Base-by-base conservation (phyloP, 2,329 filamentous ascomycete species). In the Xylariaceae sp. region DNA sequence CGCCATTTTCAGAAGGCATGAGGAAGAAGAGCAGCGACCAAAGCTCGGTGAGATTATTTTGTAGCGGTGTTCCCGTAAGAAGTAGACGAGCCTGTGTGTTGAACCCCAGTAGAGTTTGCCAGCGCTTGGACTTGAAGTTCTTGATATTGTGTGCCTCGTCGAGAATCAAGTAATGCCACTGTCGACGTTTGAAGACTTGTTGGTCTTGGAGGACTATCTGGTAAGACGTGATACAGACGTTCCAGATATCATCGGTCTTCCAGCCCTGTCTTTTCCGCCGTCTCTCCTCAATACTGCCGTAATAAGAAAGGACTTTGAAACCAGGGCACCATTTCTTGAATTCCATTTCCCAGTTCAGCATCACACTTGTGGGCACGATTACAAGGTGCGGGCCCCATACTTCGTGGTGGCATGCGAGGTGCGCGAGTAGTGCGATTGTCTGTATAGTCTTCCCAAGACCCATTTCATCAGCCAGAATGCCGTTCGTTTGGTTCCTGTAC, bases 61-160 rank as follows among this genome's bases (percentile, higher is more conserved):
- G 93, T 18, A 98, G 73, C 2, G 94, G 93, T 1, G 93, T 98
- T 43, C 93, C 93, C 0, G 93, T 98, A 9, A 98, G 74, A 0
- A 98, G 69, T 9, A 98, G 77, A 26, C 93, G 81, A 19, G 90
- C 84, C 49, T 85, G 83, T 0, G 93, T 97, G 55, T 94, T 91
- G 68, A 98, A 94, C 0, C 87, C 93, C 17, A 98, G 79, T 49
- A 98, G 77, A 0, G 89, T 91, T 63, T 97, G 93, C 90, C 93
- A 98, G 49, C 91, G 77, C 63, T 96, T 90, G 2, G 91, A 96
- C 58, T 95, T 90, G 73, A 97, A 98, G 65, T 98, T 98, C 61
- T 98, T 97, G 74, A 98, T 98, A 66, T 98, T 97, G 70, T 98
- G 93, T 0, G 94, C 93, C 68, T 98, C 93, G 54, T 98, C 93